Evolutionary conservation across 2,329 filamentous ascomycete genomes (phyloP).

Genomic region (Neoarthrinium moseri): DNA sequence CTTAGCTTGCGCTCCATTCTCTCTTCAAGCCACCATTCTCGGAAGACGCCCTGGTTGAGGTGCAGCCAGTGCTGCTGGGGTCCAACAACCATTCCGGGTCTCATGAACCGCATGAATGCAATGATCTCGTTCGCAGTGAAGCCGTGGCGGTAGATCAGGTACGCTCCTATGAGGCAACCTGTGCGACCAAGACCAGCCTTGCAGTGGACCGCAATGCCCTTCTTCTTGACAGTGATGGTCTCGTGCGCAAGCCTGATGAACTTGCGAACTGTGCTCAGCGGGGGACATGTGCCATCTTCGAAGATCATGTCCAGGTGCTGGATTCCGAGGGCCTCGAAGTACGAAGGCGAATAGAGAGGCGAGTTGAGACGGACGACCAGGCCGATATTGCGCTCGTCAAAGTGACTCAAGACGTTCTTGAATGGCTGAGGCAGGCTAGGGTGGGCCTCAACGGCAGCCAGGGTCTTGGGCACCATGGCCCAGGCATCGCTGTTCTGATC

Average conservation of each 20-base stretch:
- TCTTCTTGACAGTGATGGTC: slow-evolving; percentile 87
- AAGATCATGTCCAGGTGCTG: slow-evolving; percentile 99
- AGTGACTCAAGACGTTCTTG: slow-evolving; percentile 93
- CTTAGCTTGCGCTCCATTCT: slow-evolving; percentile 69
- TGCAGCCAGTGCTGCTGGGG: slow-evolving; percentile 99
- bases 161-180: slow-evolving; percentile 94
- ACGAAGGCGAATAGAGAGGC: slow-evolving; percentile 92
- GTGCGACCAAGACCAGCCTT: slow-evolving; percentile 95
- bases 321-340: slow-evolving; percentile 93
- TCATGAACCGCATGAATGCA: slow-evolving; percentile 98
- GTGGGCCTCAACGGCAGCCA: slow-evolving; percentile 69
- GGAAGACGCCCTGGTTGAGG: slow-evolving; percentile 92
- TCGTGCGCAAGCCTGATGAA: slow-evolving; percentile 95
- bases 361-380: slow-evolving; percentile 95
- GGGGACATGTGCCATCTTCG: slow-evolving; percentile 94
- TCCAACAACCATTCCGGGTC: slow-evolving; percentile 97
- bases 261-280: slow-evolving; percentile 82
- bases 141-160: slow-evolving; percentile 94
- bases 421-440: slow-evolving; percentile 79
- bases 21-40: slow-evolving; percentile 98
- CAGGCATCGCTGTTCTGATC: slow-evolving; percentile 71
- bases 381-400: slow-evolving; percentile 82
- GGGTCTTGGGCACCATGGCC: slow-evolving; percentile 69
- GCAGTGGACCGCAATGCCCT: slow-evolving; percentile 96
- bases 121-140: slow-evolving; percentile 98